Conservation (phyloP, 768 basidiomycete species). For the Steccherinum ochraceum region DNA sequence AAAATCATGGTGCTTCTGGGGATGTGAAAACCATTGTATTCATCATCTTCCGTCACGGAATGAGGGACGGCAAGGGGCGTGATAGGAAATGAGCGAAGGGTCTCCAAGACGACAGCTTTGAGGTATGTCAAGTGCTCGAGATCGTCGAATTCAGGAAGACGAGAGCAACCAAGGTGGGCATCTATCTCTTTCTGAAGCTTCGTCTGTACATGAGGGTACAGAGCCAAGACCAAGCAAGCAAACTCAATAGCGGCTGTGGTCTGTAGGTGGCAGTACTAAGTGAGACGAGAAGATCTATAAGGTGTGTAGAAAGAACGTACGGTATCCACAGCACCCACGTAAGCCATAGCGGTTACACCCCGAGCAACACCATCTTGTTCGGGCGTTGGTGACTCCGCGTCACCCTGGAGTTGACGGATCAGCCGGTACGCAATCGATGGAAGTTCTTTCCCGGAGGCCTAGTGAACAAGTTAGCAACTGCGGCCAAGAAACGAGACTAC, state of each 20-base stretch:
- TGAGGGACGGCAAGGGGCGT: conserved; percentile 4
- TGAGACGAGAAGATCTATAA: no score
- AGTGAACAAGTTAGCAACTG: no score
- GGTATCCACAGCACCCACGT: neutral
- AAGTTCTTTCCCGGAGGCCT: no score
- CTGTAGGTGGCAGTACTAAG: no score
- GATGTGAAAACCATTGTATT: neutral
- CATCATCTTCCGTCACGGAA: neutral
- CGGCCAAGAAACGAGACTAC: no score
- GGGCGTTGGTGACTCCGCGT: neutral
- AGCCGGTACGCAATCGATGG: neutral
- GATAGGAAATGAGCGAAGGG: conserved; percentile 1
- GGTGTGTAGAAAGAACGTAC: neutral
- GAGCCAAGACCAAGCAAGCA: conserved; percentile 4
- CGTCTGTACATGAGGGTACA: conserved; percentile 4
- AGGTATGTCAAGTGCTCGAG: conserved; percentile 2
- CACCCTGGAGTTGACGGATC: neutral
- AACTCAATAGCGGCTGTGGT: neutral
- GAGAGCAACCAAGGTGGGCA: neutral
- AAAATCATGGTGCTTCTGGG: neutral
- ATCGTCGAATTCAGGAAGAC: conserved; percentile 6
- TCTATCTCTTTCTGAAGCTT: conserved; percentile 6
- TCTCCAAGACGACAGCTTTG: conserved; percentile 4
- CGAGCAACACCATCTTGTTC: neutral
- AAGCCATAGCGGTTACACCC: neutral